Conservation (phyloP, 2,329 filamentous ascomycete species). For the Botrytis sinoallii region DNA sequence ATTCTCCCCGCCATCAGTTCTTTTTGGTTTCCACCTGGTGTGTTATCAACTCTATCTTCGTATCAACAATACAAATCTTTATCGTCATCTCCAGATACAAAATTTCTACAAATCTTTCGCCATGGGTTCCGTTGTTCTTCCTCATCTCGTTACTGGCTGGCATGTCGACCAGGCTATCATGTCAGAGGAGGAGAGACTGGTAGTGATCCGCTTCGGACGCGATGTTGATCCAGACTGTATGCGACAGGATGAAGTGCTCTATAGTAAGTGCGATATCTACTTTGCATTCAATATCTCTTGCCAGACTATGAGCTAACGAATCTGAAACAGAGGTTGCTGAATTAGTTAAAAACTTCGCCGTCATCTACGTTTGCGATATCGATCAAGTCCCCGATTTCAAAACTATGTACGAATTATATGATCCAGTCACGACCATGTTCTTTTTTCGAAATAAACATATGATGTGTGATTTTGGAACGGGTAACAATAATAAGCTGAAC, state of each 20-base stretch:
- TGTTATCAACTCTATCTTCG: not conserved
- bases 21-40: not conserved
- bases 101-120: not conserved
- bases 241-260: slow-evolving; percentile 88
- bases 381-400: slow-evolving; percentile 92
- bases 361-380: slow-evolving; percentile 91
- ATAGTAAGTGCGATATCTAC: slow-evolving; percentile 48
- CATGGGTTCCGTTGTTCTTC: slow-evolving; percentile 80
- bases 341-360: slow-evolving; percentile 87
- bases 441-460: slow-evolving; percentile 99
- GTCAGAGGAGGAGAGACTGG: slow-evolving; percentile 82
- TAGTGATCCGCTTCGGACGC: slow-evolving; percentile 89
- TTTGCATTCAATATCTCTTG: too few species aligned
- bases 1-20: not conserved
- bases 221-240: slow-evolving; percentile 80
- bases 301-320: not conserved
- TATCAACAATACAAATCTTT: not conserved
- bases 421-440: slow-evolving; percentile 94
- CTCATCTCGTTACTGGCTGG: slow-evolving; percentile 89
- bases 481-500: slow-evolving; percentile 98
- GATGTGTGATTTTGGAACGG: slow-evolving; percentile 96
- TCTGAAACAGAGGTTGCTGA: slow-evolving; percentile 65
- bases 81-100: not conserved
- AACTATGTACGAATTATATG: slow-evolving; percentile 90
- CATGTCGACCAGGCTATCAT: slow-evolving; percentile 97